Conservation (phyloP, 495 filamentous ascomycete genomes). For the Trichocladium antarcticum region DNA sequence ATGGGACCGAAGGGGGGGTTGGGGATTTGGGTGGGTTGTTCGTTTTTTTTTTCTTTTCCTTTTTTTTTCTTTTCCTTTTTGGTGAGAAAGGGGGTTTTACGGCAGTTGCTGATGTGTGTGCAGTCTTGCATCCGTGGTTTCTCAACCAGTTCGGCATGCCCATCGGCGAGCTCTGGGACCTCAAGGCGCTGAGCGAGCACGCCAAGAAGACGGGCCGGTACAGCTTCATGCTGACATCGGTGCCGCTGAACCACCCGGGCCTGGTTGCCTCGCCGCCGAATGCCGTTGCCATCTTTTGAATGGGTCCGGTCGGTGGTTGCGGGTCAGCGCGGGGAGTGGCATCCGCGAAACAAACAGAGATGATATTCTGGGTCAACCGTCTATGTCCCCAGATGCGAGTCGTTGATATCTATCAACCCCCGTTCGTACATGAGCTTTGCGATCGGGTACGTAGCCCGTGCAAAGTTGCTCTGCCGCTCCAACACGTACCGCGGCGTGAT, state of each 20-base stretch:
- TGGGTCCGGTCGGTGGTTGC: too few species aligned
- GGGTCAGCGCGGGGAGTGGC: too few species aligned
- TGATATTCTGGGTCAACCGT: too few species aligned
- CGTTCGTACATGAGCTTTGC: conserved; percentile 14
- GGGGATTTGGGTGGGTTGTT: conserved; percentile 28
- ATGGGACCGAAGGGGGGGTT: conserved; percentile 18
- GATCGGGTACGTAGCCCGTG: conserved; percentile 13
- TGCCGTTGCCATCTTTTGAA: conserved; percentile 44
- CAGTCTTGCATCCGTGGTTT: conserved; percentile 51
- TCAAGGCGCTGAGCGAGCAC: conserved; percentile 40
- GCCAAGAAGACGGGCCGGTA: conserved; percentile 48
- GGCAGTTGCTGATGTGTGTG: conserved; percentile 25
- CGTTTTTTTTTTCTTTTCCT: not conserved
- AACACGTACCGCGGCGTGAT: conserved; percentile 16
- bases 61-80: too few species aligned
- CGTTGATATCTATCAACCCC: conserved; percentile 4
- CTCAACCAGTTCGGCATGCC: conserved; percentile 54
- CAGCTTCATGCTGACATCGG: conserved; percentile 57
- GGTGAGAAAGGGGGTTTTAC: too few species aligned
- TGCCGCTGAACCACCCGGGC: conserved; percentile 48
- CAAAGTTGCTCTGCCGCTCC: conserved; percentile 18
- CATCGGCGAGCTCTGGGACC: conserved; percentile 54
- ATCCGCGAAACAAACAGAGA: too few species aligned
- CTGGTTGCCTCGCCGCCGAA: conserved; percentile 38
- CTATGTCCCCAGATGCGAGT: conserved; percentile 2